Base-by-base conservation (phyloP, 345 rosid genomes). In the Sonneratia alba region DNA sequence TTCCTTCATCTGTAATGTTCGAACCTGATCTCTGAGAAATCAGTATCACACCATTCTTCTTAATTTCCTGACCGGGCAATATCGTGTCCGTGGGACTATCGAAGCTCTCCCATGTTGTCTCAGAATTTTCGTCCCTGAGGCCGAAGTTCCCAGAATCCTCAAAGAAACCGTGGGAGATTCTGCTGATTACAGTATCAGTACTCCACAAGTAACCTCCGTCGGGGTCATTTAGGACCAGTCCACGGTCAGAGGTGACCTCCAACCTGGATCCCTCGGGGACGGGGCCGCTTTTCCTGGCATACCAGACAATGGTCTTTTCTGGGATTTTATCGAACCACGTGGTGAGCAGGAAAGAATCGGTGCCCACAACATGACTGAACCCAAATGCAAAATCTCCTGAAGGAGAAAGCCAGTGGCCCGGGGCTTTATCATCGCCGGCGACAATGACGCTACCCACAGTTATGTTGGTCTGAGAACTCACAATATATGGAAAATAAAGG, bases 311-410 rank as follows among this genome's bases (percentile, higher is more conserved):
- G 24, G 81, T 76, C 70, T 70, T 75, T 7, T 38, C 67, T 4
- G 74, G 79, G 19, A 78, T 78, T 21, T 76, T 69, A 15, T 47
- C 77, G n/a, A 51, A 81, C 84, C 84, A 78, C n/a, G 78, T 76
- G 42, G 77, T 65, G 1, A 78, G 76, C 72, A 81, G 69, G 80
- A 74, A 79, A n/a, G 19, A 67, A 13, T 74, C 69, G 2, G 67
- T 10, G 9, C 57, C 37, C 15, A 67, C 63, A 21, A 56, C 62
- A 34, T 38, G 68, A 37, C 4, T 69, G 55, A 82, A 79, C 47
- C 82, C 82, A 36, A 77, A 79, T 19, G 79, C 85, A 13, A 79
- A 82, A 10, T 79, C 77, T 13, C 71, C 67, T 3, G 80, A 77
- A 55, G 80, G 73, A 45, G 82, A 82, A 15, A 74, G 69, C 78